Percentiles rank a stretch among this genome's conserved stretches.
Evolutionary conservation across 1,284 basidiomycete genomes (phyloP).

Genomic region (Pulchroboletus neoregius): DNA sequence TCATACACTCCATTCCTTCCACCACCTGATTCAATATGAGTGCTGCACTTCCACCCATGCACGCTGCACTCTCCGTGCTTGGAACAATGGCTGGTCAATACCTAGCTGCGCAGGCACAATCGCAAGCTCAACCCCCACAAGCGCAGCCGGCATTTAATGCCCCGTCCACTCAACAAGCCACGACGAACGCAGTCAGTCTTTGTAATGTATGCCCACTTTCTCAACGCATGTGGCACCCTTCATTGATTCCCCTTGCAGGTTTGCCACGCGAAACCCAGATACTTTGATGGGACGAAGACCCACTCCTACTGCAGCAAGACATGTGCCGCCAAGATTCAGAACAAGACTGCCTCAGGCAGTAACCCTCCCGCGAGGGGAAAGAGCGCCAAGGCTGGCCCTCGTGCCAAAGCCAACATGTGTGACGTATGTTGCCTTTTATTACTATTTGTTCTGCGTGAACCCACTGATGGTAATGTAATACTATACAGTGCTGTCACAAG

Average conservation of each 20-base stretch:
- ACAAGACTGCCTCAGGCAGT: slow-evolving; percentile 15
- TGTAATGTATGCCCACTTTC: slow-evolving; percentile 29
- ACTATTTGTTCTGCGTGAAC: not conserved
- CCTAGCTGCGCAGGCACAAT: slow-evolving; percentile 38
- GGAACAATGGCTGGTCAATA: slow-evolving; percentile 48
- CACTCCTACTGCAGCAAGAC: slow-evolving; percentile 38
- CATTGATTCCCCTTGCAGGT: slow-evolving; percentile 23
- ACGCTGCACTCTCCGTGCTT: slow-evolving; percentile 49
- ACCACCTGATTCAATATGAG: slow-evolving; percentile 35
- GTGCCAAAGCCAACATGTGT: slow-evolving; percentile 29
- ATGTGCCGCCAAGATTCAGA: slow-evolving; percentile 34
- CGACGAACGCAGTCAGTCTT: slow-evolving; percentile 22
- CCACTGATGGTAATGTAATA: slow-evolving; percentile 12
- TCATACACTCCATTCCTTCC: slow-evolving; percentile 11
- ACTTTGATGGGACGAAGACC: slow-evolving; percentile 37
- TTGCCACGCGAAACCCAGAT: slow-evolving; percentile 52
- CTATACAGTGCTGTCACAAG: slow-evolving; percentile 41
- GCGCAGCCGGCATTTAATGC: slow-evolving; percentile 23
- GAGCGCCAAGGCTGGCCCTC: slow-evolving; percentile 21
- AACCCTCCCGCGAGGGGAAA: slow-evolving; percentile 23
- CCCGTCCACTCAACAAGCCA: slow-evolving; percentile 27
- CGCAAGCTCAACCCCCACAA: slow-evolving; percentile 26
- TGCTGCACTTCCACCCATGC: slow-evolving; percentile 39
- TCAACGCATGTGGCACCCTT: slow-evolving; percentile 5
- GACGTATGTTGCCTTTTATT: slow-evolving; percentile 25